Percentiles rank a stretch among this genome's conserved stretches.
Evolutionary conservation across 179 eudicot genomes (phyloP).

Genomic region (Carnegiea gigantea): DNA sequence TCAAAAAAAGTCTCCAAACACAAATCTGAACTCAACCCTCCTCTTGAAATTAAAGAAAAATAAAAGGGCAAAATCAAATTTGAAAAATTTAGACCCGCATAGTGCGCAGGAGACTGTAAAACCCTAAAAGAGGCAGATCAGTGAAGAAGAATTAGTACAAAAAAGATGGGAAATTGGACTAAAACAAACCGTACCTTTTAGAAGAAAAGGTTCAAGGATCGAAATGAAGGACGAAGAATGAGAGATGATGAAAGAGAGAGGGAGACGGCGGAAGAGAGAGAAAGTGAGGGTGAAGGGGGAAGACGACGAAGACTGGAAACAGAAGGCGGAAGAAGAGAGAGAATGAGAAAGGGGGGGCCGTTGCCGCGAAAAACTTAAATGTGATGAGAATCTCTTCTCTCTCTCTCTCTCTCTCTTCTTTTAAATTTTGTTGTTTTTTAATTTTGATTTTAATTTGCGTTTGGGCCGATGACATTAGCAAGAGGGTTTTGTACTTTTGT

Average conservation of each 20-base stretch:
- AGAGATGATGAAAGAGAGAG: neutral
- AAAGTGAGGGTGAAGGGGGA: neutral
- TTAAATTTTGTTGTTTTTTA: neutral
- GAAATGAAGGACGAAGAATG: neutral
- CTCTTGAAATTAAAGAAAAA: neutral
- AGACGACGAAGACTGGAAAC: conserved; percentile 14
- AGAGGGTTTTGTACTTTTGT: neutral
- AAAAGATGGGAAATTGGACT: neutral
- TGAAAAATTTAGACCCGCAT: neutral
- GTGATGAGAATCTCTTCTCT: conserved; percentile 3
- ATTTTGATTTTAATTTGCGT: neutral
- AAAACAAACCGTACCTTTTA: neutral
- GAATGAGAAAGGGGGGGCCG: conserved; percentile 19
- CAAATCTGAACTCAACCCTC: conserved; percentile 3
- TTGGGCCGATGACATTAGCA: neutral
- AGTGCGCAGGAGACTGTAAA: conserved; percentile 1
- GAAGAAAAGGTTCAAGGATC: neutral
- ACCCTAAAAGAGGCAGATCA: conserved; percentile 22
- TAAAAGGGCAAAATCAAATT: neutral
- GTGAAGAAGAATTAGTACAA: neutral
- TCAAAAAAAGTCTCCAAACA: neutral
- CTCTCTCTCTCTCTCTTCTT: neutral
- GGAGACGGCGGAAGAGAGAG: conserved; percentile 20
- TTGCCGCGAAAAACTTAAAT: conserved; percentile 52
- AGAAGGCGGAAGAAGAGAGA: conserved; percentile 9